Evolutionary conservation across 305 asterid species (phyloP), one percentile per base, ranked within the genome.

Genomic region (Coffea humblotiana): DNA sequence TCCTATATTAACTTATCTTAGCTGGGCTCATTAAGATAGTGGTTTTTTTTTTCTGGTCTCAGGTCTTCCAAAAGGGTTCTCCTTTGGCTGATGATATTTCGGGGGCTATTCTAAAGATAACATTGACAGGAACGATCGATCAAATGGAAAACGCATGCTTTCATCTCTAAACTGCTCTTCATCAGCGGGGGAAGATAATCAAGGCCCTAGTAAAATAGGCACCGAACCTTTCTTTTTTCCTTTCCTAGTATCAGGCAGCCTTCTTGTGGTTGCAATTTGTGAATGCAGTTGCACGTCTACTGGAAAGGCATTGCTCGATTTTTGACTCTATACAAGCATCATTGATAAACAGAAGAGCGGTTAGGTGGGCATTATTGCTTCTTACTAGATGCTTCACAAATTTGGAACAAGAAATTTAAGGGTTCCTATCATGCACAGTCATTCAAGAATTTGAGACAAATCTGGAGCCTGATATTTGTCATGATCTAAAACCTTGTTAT

Each of bases 1-100:
- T 43, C 19, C 64, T 58, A 58, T 58, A 58, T 2, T 1, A 1
- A 37, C 48, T 11, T 6, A 19, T 58, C 10, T 58, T 18, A 58
- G 12, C 9, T 1, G 9, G 8, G 64, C 10, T 58, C 9, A 19
- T 18, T 0, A 19, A 3, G 8, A 7, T 40, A 40, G 4, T 23
- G 10, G 45, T 43, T 2, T 71, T 43, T 27, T 54, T 48, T 35
- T 48, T 56, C 14, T 72, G 12, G 32, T 43, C 10, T 1, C 85
- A 86, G 94, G 92, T 89, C 27, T 91, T 91, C 68, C 89, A 83
- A 13, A 92, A 86, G 86, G 96, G 94, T 25, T 86, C 92, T 35
- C 83, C 87, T 2, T 64, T 92, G 78, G 88, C 90, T 16, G 60
- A 60, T 15, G 91, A 91, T 64, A 74, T 91, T 12, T 91, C 94